Evolutionary conservation across 192 early-diverging fungal genomes (phyloP), one percentile per base, ranked within the genome.

Genomic region (Thoreauomyces humboldtii): DNA sequence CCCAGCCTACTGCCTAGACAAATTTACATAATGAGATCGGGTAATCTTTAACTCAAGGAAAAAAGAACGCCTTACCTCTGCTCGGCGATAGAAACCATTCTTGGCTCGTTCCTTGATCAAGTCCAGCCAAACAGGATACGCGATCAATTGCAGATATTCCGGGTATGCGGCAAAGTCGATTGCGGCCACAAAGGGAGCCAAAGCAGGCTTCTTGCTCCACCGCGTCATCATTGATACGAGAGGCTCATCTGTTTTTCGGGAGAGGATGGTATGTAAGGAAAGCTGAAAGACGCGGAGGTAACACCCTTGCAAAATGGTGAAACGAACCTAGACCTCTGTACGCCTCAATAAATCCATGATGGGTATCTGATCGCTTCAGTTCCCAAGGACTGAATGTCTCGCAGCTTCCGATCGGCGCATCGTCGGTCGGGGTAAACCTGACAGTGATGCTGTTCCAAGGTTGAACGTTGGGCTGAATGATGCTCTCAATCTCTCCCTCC

Each of bases 41-140:
- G 19, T 41, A 36, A 5, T 38, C 5, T 4, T 12, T 5, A 21
- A 12, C 33, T 22, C 19, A 11, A 36, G 6, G 7, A 9, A 41
- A 28, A 15, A 9, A 36, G 12, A 4, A 24, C 33, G 9, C 12
- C 50, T 0, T 44, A 73, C 64, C 59, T 67, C 53, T 32, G 67
- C 21, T n/a, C 51, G 44, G 5, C 73, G 43, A 52, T 75, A 75
- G 53, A 67, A 75, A 1, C 54, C 57, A 44, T 55, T 59, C 3
- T 32, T 33, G 27, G 71, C 21, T 2, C 73, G 59, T 12, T 64
- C 35, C 28, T 28, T 21, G 9, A 75, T 71, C 17, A 67, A 9
- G 0, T 55, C 21, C 5, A 75, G 35, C 37, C 36, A 75, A 29
- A 70, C 48, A 1, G 73, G 73, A 43, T 70, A 70, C n/a, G 64